Evolutionary conservation across 257 asterid genomes (phyloP).

Genomic region (Solanum commersonii): DNA sequence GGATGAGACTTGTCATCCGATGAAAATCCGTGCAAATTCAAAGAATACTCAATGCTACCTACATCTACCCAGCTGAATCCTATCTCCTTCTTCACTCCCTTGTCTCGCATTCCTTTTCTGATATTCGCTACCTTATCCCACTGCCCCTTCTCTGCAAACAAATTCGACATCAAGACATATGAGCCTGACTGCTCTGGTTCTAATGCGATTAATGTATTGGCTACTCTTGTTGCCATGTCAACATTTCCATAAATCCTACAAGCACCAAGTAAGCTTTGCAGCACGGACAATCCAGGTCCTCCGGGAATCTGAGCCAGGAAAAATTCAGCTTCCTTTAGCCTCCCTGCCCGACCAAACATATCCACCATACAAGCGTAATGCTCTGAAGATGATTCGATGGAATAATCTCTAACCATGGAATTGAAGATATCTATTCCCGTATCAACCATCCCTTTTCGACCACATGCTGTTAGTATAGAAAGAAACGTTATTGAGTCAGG

Average conservation of each 20-base stretch:
- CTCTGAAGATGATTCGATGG: constrained; percentile 53
- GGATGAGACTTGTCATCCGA: constrained; percentile 80
- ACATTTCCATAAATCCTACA: constrained; percentile 68
- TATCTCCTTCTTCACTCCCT: constrained; percentile 63
- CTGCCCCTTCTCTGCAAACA: constrained; percentile 88
- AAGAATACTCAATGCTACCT: constrained; percentile 33
- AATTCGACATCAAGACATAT: constrained; percentile 77
- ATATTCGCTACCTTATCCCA: constrained; percentile 80
- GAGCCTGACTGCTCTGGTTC: constrained; percentile 73
- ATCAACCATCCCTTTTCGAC: constrained; percentile 71
- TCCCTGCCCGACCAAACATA: constrained; percentile 85
- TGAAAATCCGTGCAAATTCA: constrained; percentile 61
- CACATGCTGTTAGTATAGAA: constrained; percentile 73
- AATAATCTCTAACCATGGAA: constrained; percentile 46
- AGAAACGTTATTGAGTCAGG: constrained; percentile 87
- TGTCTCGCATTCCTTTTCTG: constrained; percentile 70
- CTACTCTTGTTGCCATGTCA: constrained; percentile 56
- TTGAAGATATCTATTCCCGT: constrained; percentile 46
- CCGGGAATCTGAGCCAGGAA: constrained; percentile 58
- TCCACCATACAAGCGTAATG: constrained; percentile 80
- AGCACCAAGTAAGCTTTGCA: constrained; percentile 77
- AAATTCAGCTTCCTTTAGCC: constrained; percentile 70
- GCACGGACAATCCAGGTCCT: constrained; percentile 67
- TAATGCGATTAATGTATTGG: constrained; percentile 48
- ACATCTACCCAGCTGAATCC: constrained; percentile 94